Conservation (phyloP, 1,284 basidiomycete species). For the Cutaneotrichosporon dermatis region DNA sequence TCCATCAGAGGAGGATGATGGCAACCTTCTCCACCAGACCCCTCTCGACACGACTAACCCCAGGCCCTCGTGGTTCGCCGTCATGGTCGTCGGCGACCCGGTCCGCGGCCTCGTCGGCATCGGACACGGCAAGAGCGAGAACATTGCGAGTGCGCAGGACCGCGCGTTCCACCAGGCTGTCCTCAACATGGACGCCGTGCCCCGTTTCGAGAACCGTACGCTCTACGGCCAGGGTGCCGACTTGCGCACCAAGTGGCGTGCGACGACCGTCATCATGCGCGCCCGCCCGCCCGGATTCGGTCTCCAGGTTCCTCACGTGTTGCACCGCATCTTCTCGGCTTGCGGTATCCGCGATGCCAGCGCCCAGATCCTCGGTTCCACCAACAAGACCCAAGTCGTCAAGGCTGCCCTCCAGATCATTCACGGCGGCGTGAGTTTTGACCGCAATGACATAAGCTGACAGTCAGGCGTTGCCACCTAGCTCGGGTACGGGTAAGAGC, state of each 20-base stretch:
- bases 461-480: constrained; percentile 28
- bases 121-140: constrained; percentile 75
- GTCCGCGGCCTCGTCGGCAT: constrained; percentile 83
- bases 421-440: constrained; percentile 45
- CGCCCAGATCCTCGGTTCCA: constrained; percentile 88
- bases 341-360: constrained; percentile 92
- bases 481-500: constrained; percentile 35
- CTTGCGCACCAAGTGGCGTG: constrained; percentile 75
- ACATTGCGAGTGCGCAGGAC: constrained; percentile 56
- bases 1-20: too few relatives aligned
- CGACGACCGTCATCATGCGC: constrained; percentile 76
- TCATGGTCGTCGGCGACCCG: constrained; percentile 77
- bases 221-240: constrained; percentile 65
- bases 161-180: constrained; percentile 64
- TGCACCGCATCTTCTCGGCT: constrained; percentile 81
- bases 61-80: constrained; percentile 25
- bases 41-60: background rate
- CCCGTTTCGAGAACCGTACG: constrained; percentile 82
- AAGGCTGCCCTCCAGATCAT: constrained; percentile 50
- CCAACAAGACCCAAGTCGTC: constrained; percentile 66
- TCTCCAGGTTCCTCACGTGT: constrained; percentile 77
- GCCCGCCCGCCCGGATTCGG: constrained; percentile 89
- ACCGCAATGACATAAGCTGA: background rate
- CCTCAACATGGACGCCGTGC: constrained; percentile 72
- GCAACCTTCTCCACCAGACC: too few relatives aligned